phyloP scores from a whole-genome alignment of 73 alveolate species.

The Paramecium pentaurelia region DNA sequence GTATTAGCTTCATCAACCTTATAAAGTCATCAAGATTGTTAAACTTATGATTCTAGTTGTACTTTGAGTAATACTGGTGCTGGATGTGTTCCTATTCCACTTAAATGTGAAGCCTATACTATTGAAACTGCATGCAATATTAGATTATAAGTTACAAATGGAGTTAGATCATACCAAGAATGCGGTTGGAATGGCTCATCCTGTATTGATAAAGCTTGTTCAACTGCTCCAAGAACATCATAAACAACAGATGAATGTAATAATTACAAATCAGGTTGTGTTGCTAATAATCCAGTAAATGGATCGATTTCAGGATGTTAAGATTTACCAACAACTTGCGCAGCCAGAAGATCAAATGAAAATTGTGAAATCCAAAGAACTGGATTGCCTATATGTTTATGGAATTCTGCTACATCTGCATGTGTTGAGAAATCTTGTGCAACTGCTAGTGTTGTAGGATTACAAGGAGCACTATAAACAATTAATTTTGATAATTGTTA shows the following conservation, averaged over 20 bases:
- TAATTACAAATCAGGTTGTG: not conserved
- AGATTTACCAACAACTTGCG: not conserved
- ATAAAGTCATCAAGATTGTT: not conserved
- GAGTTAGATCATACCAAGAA: not conserved
- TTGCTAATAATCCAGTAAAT: not conserved
- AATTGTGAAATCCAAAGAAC: not conserved
- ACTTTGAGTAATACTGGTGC: not conserved
- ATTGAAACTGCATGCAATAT: not conserved
- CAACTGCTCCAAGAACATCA: not conserved
- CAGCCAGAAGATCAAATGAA: not conserved
- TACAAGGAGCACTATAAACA: not conserved
- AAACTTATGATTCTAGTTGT: not conserved
- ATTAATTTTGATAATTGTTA: not conserved
- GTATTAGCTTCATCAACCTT: not conserved
- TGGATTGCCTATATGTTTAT: not conserved
- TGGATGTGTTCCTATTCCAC: not conserved
- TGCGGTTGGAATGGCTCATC: conserved; percentile 3
- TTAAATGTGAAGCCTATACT: not conserved
- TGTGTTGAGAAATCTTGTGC: not conserved
- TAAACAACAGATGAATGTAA: not conserved
- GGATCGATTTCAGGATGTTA: not conserved
- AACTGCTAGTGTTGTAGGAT: not conserved
- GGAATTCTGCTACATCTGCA: not conserved
- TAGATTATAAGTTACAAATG: not conserved
- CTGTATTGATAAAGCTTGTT: not conserved